Evolutionary conservation across 1,139 yeast genomes (phyloP).

Genomic region (Torulaspora pretoriensis): DNA sequence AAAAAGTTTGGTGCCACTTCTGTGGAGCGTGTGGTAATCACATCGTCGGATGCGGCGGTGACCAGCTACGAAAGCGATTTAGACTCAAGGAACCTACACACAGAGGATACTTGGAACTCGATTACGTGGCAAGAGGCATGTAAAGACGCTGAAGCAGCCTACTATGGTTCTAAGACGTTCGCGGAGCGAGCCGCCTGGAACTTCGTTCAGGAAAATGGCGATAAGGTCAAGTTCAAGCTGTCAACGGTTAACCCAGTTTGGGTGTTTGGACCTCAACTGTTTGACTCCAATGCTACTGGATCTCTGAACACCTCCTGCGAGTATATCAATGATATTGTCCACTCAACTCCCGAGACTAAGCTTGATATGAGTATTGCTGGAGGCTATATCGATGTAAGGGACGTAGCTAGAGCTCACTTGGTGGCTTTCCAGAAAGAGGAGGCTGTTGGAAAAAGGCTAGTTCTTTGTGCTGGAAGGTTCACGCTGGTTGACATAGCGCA

Average conservation of each 20-base stretch:
- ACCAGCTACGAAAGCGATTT: slow-evolving; percentile 3
- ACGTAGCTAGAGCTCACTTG: slow-evolving; percentile 50
- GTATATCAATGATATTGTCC: slow-evolving; percentile 30
- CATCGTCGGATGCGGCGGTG: slow-evolving; percentile 52
- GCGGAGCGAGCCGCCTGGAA: slow-evolving; percentile 52
- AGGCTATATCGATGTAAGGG: slow-evolving; percentile 48
- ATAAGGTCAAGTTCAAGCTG: slow-evolving; percentile 40
- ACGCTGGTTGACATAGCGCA: slow-evolving; percentile 32
- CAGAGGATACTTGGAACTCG: slow-evolving; percentile 41
- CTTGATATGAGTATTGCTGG: slow-evolving; percentile 8
- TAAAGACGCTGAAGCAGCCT: slow-evolving; percentile 37
- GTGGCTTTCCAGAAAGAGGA: slow-evolving; percentile 38
- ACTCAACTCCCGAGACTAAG: slow-evolving; percentile 16
- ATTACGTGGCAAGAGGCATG: slow-evolving; percentile 38
- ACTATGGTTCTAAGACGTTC: slow-evolving; percentile 43
- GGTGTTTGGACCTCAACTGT: slow-evolving; percentile 43
- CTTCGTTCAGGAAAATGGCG: slow-evolving; percentile 34
- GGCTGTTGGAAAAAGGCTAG: slow-evolving; percentile 35
- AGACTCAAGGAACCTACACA: slow-evolving; percentile 13
- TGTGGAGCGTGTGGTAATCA: slow-evolving; percentile 48
- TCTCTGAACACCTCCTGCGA: slow-evolving; percentile 39
- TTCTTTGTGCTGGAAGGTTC: slow-evolving; percentile 35
- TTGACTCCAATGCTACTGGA: slow-evolving; percentile 28
- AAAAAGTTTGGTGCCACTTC: slow-evolving; percentile 41
- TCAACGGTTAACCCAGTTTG: slow-evolving; percentile 43